Evolutionary conservation across 2,329 filamentous ascomycete genomes (phyloP), one percentile per base, ranked within the genome.

Genomic region (Paecilomyces niveus): DNA sequence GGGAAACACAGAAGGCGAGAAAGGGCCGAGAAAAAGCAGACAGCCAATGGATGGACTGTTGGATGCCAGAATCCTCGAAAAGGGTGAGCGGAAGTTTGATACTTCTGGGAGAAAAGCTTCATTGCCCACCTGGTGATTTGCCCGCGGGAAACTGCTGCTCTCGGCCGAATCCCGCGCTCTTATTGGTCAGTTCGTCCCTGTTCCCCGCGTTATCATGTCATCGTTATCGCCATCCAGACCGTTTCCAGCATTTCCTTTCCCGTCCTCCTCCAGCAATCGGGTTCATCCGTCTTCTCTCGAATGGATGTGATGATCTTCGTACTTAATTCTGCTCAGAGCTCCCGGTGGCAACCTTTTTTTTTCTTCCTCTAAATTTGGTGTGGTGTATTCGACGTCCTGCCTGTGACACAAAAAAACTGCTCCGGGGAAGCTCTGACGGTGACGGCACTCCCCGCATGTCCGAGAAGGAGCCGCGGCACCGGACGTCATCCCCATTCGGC

Each of bases 31-130:
- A 32, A 13, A 29, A 15, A 9, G 55, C n/a, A 52, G 33, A 21
- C 5, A 18, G 22, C 29, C 52, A 29, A 32, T 26, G 11, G 11
- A 15, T 3, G 13, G 10, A 33, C 7, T 33, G 13, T 11, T 33
- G 2, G 6, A 33, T 15, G 9, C 9, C 32, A 33, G 10, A 3
- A 33, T 45, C 53, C 7, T n/a, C 11, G 50, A 21, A 50, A 22
- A 50, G 62, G 62, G 57, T 61, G 61, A 64, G 58, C 61, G 62
- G 62, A 63, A 60, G 55, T 54, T 31, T 45, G 15, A 10, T n/a
- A 6, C 3, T 11, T 8, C 49, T 18, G 11, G 2, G 21, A 52
- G 18, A 21, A 11, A 45, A n/a, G n/a, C n/a, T 9, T 4, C 3
- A 45, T 18, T 2, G 35, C 24, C 24, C 24, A 18, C 49, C 10